Base-by-base conservation (phyloP, 768 basidiomycete genomes). In the Agrocybe praecox region DNA sequence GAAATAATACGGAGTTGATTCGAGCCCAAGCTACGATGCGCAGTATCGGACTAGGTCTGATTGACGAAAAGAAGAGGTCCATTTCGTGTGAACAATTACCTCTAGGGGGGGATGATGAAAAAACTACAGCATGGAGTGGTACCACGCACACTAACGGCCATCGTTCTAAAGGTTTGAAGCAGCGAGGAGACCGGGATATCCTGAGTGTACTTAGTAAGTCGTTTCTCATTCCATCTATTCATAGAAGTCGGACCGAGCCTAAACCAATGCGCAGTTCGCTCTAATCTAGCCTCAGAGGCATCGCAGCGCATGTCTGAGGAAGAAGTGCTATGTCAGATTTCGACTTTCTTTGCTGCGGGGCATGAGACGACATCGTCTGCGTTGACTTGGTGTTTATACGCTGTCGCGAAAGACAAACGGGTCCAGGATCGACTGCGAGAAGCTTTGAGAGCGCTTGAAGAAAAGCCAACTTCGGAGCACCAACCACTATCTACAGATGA, bases 331-430 rank as follows among this genome's bases (percentile, higher is more conserved):
- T 71, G 74, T 53, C 83, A 85, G 72, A 76, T 84, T 1, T 78
- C 82, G 1, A 85, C 83, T 0, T 82, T 84, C 65, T 62, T 85
- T 4, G 69, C 80, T 1, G 82, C 84, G 2, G 84, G 83, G 2
- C 80, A 83, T 59, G 80, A 83, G 53, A 83, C 81, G 1, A 80
- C 78, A 4, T 75, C 76, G 71, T 76, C 80, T 0, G 77, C 74
- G 0, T 71, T 78, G 0, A 74, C 78, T 0, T 90, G 88, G 87
- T 79, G 80, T 19, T 69, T 89, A 1, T 87, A 77, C 62, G 78
- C 80, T 1, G 73, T 90, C 2, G 69, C 80, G 1, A 73, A 77
- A 53, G 59, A 80, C 45, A 74, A 75, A 0, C 69, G 75, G 0
- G 71, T 80, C 5, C 88, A 90, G 54, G 70, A 65, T 6, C 80